These are phyloP conservation scores for Grammothele lineata DNA, from an alignment of 768 basidiomycete species.

Conservation along the genomic window DNA sequence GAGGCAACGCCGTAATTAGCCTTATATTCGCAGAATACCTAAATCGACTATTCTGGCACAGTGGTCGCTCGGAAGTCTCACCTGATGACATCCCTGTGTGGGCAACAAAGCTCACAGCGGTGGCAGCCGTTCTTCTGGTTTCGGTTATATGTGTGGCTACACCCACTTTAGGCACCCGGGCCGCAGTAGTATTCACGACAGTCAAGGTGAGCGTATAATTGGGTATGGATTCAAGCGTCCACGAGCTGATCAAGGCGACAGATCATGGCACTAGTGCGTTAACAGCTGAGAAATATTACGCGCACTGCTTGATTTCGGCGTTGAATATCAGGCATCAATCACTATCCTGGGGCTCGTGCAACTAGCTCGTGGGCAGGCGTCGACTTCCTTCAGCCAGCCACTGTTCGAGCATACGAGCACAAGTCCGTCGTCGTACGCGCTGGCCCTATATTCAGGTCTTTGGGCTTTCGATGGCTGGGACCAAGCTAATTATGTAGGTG, in stretches of 20 bases:
- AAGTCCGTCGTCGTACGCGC: constrained; percentile 81
- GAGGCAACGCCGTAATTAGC: constrained; percentile 77
- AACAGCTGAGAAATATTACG: too few relatives aligned
- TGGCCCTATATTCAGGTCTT: constrained; percentile 92
- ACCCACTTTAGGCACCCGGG: constrained; percentile 71
- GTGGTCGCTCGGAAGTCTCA: constrained; percentile 63
- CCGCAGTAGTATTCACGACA: constrained; percentile 82
- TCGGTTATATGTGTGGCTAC: constrained; percentile 77
- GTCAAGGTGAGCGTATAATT: constrained; percentile 62
- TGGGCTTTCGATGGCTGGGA: constrained; percentile 99
- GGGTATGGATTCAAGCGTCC: background rate
- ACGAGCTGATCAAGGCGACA: constrained; percentile 24
- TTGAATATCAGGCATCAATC: constrained; percentile 53
- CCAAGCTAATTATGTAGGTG: constrained; percentile 86
- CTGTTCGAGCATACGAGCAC: constrained; percentile 69
- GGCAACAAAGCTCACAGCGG: constrained; percentile 86
- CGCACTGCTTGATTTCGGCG: background rate
- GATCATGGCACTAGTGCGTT: constrained; percentile 63
- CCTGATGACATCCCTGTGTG: constrained; percentile 82
- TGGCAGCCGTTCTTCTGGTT: constrained; percentile 65
- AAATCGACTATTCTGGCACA: constrained; percentile 83
- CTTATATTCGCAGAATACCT: constrained; percentile 92
- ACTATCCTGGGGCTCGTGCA: constrained; percentile 77
- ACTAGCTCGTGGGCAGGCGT: constrained; percentile 64
- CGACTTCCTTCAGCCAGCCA: constrained; percentile 61